A percentile compares a stretch with the other conserved stretches of the same genome.
These are phyloP conservation scores for Curvularia verruculosa DNA, from an alignment of 2,329 filamentous ascomycete species.

Conservation along the genomic window DNA sequence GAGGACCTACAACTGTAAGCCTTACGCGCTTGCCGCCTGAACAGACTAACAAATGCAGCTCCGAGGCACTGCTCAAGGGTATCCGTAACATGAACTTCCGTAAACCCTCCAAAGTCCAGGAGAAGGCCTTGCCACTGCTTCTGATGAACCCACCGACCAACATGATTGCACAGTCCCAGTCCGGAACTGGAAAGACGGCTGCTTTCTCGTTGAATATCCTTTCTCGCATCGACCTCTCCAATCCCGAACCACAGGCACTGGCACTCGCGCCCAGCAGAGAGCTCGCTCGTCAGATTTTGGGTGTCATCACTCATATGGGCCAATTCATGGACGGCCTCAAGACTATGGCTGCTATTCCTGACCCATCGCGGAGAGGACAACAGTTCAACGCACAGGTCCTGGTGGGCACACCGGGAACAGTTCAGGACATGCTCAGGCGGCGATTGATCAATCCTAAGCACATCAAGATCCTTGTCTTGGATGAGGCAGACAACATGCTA, in stretches of 20 bases:
- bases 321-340: constrained; percentile 77
- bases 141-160: constrained; percentile 85
- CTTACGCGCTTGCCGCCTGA: neutral
- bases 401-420: constrained; percentile 92
- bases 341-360: constrained; percentile 82
- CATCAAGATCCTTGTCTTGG: constrained; percentile 84
- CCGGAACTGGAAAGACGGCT: constrained; percentile 96
- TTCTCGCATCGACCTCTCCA: constrained; percentile 77
- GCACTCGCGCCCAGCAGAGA: constrained; percentile 92
- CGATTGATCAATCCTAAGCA: constrained; percentile 73
- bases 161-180: constrained; percentile 99
- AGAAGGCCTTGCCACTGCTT: constrained; percentile 88
- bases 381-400: constrained; percentile 78
- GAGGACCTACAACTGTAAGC: constrained; percentile 84
- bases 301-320: constrained; percentile 83
- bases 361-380: constrained; percentile 71
- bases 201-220: constrained; percentile 94
- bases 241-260: constrained; percentile 79
- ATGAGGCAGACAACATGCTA: constrained; percentile 99
- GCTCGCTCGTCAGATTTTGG: constrained; percentile 90
- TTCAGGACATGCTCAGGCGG: constrained; percentile 82
- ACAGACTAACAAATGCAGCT: constrained; percentile 25
- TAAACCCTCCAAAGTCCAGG: constrained; percentile 98
- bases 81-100: constrained; percentile 88
- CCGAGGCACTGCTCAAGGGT: constrained; percentile 57